Conservation (phyloP, 1,139 yeast genomes). For the Kazachstania sp. region DNA sequence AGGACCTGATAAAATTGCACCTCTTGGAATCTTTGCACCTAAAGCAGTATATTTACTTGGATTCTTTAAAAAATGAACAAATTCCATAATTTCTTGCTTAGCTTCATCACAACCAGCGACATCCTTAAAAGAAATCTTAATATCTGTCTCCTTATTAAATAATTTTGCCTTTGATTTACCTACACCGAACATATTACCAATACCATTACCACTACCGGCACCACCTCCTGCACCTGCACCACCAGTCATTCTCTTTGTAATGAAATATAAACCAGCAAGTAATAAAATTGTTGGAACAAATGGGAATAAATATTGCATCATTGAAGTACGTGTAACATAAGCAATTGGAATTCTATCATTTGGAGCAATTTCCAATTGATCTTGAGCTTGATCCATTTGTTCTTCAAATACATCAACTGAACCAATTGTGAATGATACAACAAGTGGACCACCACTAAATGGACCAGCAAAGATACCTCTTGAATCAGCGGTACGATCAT, state of each 20-base stretch:
- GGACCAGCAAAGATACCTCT: conserved; percentile 7
- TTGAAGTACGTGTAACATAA: conserved; percentile 60
- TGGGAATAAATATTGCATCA: conserved; percentile 55
- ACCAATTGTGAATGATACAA: conserved; percentile 70
- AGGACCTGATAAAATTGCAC: conserved; percentile 96
- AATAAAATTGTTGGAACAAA: conserved; percentile 77
- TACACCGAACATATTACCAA: conserved; percentile 51
- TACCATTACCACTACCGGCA: conserved; percentile 39
- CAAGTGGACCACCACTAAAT: conserved; percentile 22
- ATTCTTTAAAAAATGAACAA: conserved; percentile 82
- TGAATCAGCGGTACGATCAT: background rate
- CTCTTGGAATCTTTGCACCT: conserved; percentile 97
- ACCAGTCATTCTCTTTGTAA: conserved; percentile 45
- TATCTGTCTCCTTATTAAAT: conserved; percentile 86
- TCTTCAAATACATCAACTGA: conserved; percentile 88
- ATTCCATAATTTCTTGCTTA: conserved; percentile 96
- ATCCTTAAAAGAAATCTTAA: conserved; percentile 79
- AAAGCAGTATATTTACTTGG: conserved; percentile 82
- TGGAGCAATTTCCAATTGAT: conserved; percentile 53
- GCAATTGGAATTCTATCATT: conserved; percentile 75
- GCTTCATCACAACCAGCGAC: conserved; percentile 98
- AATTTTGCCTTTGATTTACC: conserved; percentile 87
- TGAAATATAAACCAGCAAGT: conserved; percentile 76
- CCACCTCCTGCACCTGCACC: conserved; percentile 38
- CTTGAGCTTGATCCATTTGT: conserved; percentile 68